Percentiles rank a stretch among this genome's conserved stretches.
Evolutionary conservation across 176 grass and related monocot species (phyloP).

Genomic region (Microstegium vimineum): DNA sequence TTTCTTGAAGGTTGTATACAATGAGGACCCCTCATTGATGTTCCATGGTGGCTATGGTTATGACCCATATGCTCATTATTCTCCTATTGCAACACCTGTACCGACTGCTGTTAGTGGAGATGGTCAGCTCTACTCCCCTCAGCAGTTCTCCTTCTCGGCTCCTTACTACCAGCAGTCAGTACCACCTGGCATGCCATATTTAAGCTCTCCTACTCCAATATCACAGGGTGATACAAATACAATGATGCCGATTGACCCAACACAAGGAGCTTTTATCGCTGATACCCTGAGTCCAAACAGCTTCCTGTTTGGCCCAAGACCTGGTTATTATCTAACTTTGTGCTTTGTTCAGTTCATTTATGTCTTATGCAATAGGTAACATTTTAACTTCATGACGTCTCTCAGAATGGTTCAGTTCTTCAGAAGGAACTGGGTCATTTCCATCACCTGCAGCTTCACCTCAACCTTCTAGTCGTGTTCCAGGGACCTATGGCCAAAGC

Average conservation of each 20-base stretch:
- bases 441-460: conserved; percentile 68
- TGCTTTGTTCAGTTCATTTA: conserved; percentile 30
- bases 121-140: conserved; percentile 82
- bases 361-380: not conserved
- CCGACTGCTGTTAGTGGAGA: conserved; percentile 69
- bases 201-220: conserved; percentile 67
- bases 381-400: conserved; percentile 34
- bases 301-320: conserved; percentile 69
- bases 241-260: conserved; percentile 66
- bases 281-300: conserved; percentile 62
- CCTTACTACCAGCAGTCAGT: conserved; percentile 85
- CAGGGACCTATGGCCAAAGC: conserved; percentile 61
- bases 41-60: conserved; percentile 91
- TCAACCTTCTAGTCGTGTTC: conserved; percentile 48
- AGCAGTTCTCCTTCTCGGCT: conserved; percentile 91
- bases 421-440: conserved; percentile 62
- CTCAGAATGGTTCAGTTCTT: conserved; percentile 84
- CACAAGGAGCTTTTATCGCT: conserved; percentile 57
- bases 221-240: conserved; percentile 64
- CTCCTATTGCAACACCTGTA: conserved; percentile 79
- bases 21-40: conserved; percentile 82
- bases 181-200: conserved; percentile 66
- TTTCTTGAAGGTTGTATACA: conserved; percentile 71
- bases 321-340: conserved; percentile 58
- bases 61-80: conserved; percentile 89